Base-by-base conservation (phyloP, 2,329 filamentous ascomycete genomes). In the Talaromyces sp. region DNA sequence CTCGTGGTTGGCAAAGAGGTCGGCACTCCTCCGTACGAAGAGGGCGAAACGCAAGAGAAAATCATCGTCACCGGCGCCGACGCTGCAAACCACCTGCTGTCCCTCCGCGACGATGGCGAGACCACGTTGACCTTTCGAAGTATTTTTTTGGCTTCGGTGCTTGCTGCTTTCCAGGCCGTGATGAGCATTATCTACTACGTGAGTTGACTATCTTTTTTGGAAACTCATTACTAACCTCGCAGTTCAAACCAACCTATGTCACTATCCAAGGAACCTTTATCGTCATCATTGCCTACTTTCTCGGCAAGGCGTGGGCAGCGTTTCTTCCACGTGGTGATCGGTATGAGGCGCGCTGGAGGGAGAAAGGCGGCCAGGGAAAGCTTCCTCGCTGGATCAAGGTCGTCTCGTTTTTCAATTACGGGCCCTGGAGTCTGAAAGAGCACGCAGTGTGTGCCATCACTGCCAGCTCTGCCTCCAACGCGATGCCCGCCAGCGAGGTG, bases 181-280 rank as follows among this genome's bases (percentile, higher is more conserved):
- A 83, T 85, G 80, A 76, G 72, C 57, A 82, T 84, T 67, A 85
- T 85, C 53, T 85, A 85, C 64, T 70, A 68, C 15, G 82, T 84
- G 61, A 69, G 75, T 66, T 52, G 17, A 47, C 11, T 59, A 7
- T 7, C n/a, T 9, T 9, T n/a, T 8, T 32, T 17, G 17, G n/a
- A 47, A n/a, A n/a, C 32, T 52, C 28, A 57, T 19, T 42, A 64
- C 65, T 66, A 17, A 10, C 11, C 28, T 42, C 13, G 42, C 9
- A 84, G 80, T 84, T 82, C 69, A 84, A 84, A 76, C 82, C 82
- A 0, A 85, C 82, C 0, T 2, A 42, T 0, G 68, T 81, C 39
- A 75, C 74, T 3, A 81, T 85, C 19, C 75, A 77, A 17, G 82
- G 82, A 42, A 84, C 82, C 0, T 85, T 85, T 59, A 83, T 85